Evolutionary conservation across 139 green algal genomes (phyloP), one percentile per base, ranked within the genome.

Genomic region (Micromonas commoda): DNA sequence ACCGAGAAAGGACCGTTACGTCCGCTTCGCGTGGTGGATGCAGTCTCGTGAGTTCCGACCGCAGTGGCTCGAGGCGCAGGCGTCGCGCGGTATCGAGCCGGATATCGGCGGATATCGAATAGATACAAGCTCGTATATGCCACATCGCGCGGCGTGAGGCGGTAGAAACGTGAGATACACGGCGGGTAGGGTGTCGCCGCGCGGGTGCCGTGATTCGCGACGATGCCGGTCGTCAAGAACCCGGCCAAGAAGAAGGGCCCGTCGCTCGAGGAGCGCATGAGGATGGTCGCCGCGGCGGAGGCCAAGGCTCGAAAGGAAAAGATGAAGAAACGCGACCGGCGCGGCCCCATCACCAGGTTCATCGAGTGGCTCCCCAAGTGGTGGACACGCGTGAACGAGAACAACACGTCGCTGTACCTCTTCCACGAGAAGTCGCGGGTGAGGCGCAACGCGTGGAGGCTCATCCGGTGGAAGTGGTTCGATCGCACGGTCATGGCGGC

Each of bases 391-490:
- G 3, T 39, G 64, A 71, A 71, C 64, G 26, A 51, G 64, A 71
- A 39, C 64, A 60, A 75, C 68, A 61, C 26, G 21, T 61, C 68
- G 37, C 68, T 75, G 68, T 75, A 34, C 34, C 23, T 75, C 3
- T 75, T 75, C 20, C 21, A n/a, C 23, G 23, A 51, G 38, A 26
- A 19, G 20, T 26, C 20, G 9, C 20, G 33, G 2, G 35, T 75
- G 19, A 23, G 68, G 3, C 60, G 33, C 4, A 28, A 33, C 35
- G 68, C 38, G 31, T 23, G 24, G 68, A 5, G 68, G 19, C 23
- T 80, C 54, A 38, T 54, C 74, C 33, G 23, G 29, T 57, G 26
- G 29, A 57, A 29, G n/a, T 71, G 32, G 19, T 76, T 69, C 45
- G 52, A 75, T 6, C 29, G 26, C 5, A 26, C 60, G 19, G 33